phyloP scores from a whole-genome alignment of 805 yeast genomes.

The Suhomyces xylopsoci region DNA sequence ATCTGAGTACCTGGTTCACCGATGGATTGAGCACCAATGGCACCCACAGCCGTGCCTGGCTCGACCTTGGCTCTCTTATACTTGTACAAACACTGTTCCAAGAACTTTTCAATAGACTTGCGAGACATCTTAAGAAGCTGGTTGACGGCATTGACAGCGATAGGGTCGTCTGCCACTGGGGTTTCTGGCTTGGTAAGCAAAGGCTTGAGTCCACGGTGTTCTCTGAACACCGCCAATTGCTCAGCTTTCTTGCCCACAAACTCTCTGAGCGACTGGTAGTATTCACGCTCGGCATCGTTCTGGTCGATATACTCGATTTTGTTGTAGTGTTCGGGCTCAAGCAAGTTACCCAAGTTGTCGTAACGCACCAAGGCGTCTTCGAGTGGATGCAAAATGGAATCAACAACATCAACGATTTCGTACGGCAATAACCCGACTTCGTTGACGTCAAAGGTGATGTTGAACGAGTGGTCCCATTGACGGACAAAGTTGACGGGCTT shows the following conservation, averaged over 20 bases:
- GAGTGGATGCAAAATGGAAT: slow-evolving; percentile 57
- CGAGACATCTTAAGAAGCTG: slow-evolving; percentile 69
- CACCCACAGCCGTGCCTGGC: slow-evolving; percentile 99
- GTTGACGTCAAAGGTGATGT: slow-evolving; percentile 58
- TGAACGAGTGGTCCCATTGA: slow-evolving; percentile 90
- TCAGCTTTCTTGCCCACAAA: slow-evolving; percentile 58
- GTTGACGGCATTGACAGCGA: slow-evolving; percentile 44
- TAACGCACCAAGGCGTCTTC: slow-evolving; percentile 58
- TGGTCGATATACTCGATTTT: slow-evolving; percentile 74
- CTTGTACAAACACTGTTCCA: slow-evolving; percentile 73
- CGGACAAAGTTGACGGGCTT: slow-evolving; percentile 89
- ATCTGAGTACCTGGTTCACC: slow-evolving; percentile 99
- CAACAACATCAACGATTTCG: slow-evolving; percentile 55
- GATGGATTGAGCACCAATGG: slow-evolving; percentile 98
- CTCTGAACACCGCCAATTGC: slow-evolving; percentile 55
- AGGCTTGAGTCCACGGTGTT: slow-evolving; percentile 47
- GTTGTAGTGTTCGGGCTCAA: slow-evolving; percentile 39
- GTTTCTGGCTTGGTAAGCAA: slow-evolving; percentile 37
- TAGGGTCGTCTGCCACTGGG: slow-evolving; percentile 30
- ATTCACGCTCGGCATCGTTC: slow-evolving; percentile 81
- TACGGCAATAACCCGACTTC: slow-evolving; percentile 66
- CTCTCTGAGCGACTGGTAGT: slow-evolving; percentile 70
- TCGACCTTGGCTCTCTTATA: slow-evolving; percentile 90
- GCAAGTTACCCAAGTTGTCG: slow-evolving; percentile 68
- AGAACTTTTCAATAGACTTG: slow-evolving; percentile 57